Conservation (phyloP, 306 rosid species). For the Vachellia collinsii region DNA sequence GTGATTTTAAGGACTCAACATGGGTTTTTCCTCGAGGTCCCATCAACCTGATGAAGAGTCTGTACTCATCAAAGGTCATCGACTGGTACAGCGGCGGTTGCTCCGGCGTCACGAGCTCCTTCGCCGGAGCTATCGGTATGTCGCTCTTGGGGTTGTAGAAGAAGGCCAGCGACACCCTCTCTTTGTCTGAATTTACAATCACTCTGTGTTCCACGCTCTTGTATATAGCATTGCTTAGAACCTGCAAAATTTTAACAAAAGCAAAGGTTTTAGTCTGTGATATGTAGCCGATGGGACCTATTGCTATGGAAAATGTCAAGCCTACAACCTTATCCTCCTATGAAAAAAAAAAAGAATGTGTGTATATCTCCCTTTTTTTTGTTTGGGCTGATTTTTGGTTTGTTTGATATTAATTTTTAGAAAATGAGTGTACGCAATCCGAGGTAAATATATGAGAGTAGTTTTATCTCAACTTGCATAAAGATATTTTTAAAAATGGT, state of each 20-base stretch:
- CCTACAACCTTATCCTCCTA: conserved; percentile 32
- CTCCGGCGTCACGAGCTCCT: conserved; percentile 56
- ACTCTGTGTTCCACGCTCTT: conserved; percentile 96
- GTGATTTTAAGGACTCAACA: conserved; percentile 71
- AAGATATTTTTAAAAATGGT: too few species aligned
- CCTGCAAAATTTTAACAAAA: conserved; percentile 37
- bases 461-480: too few species aligned
- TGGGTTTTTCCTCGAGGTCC: conserved; percentile 89
- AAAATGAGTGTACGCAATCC: too few species aligned
- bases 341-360: not conserved
- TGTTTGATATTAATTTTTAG: too few species aligned
- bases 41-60: conserved; percentile 75
- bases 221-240: conserved; percentile 79
- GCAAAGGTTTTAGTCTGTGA: too few species aligned
- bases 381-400: not conserved
- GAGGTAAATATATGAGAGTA: too few species aligned
- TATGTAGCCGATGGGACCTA: conserved; percentile 1
- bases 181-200: conserved; percentile 73
- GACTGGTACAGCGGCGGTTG: conserved; percentile 64
- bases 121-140: conserved; percentile 70
- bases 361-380: conserved; percentile 22
- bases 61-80: conserved; percentile 85
- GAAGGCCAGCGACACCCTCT: conserved; percentile 84
- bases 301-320: conserved; percentile 12
- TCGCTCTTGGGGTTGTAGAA: conserved; percentile 92